A percentile compares a stretch with the other conserved stretches of the same genome.
phyloP scores from a whole-genome alignment of 139 green algal genomes.

The Volvox africanus region DNA sequence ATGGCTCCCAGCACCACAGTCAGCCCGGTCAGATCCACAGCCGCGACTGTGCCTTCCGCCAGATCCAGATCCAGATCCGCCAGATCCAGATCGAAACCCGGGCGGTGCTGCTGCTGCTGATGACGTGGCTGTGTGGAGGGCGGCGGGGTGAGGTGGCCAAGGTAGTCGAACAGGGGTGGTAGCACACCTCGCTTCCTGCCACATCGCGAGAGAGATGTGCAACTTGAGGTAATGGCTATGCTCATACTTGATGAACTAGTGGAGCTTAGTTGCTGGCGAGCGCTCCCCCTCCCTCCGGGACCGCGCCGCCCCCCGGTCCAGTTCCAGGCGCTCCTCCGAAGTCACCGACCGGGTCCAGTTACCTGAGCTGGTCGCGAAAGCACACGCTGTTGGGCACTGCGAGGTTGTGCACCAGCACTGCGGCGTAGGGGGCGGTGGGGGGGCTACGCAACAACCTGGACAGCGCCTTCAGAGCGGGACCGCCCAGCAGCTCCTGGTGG shows the following conservation, averaged over 20 bases:
- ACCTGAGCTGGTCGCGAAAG: conserved; percentile 1
- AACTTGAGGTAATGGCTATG: too few species aligned
- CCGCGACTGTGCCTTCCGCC: background rate
- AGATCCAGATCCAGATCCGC: background rate
- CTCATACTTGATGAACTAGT: too few species aligned
- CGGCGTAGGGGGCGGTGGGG: background rate
- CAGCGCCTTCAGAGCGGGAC: background rate
- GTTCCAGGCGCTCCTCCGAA: too few species aligned
- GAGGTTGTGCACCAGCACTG: conserved; percentile 13
- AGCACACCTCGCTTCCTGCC: background rate
- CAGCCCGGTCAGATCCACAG: background rate
- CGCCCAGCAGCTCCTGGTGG: conserved; percentile 2
- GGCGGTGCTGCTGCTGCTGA: background rate
- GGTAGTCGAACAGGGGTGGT: background rate
- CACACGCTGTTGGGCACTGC: background rate
- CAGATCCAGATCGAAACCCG: background rate
- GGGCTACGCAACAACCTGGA: background rate
- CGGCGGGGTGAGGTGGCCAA: background rate
- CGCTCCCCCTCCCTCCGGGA: too few species aligned
- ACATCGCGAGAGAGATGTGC: too few species aligned
- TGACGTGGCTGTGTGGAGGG: background rate
- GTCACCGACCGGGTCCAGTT: background rate
- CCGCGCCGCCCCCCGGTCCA: too few species aligned
- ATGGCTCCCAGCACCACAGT: background rate
- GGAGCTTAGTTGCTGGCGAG: too few species aligned